Evolutionary conservation across 2,329 filamentous ascomycete genomes (phyloP).

Genomic region (Chaetoscypha palmicola): DNA sequence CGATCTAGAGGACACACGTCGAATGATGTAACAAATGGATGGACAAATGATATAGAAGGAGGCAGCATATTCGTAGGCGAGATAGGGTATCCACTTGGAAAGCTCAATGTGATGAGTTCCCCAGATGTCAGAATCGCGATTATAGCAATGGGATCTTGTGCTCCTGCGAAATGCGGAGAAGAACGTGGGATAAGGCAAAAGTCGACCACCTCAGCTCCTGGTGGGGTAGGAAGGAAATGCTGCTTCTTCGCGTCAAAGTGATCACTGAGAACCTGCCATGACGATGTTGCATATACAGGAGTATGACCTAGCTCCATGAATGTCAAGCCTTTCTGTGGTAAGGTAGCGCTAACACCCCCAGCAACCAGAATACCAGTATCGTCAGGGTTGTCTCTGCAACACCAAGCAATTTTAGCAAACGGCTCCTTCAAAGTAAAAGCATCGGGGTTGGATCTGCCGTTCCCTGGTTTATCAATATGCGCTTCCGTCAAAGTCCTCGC

Average conservation of each 20-base stretch:
- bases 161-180: slow-evolving; percentile 80
- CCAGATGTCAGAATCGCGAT: slow-evolving; percentile 76
- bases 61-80: slow-evolving; percentile 90
- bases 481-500: slow-evolving; percentile 72
- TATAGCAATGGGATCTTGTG: slow-evolving; percentile 84
- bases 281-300: slow-evolving; percentile 83
- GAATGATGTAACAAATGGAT: slow-evolving; percentile 76
- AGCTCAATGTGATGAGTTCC: slow-evolving; percentile 82
- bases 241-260: slow-evolving; percentile 76
- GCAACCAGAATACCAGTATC: slow-evolving; percentile 85
- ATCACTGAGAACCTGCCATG: slow-evolving; percentile 73
- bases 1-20: slow-evolving; percentile 69
- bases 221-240: slow-evolving; percentile 65
- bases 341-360: slow-evolving; percentile 65
- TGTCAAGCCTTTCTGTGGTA: slow-evolving; percentile 68
- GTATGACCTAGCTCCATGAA: slow-evolving; percentile 86
- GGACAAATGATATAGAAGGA: slow-evolving; percentile 77
- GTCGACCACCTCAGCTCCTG: slow-evolving; percentile 68
- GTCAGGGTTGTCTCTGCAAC: slow-evolving; percentile 87
- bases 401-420: slow-evolving; percentile 79
- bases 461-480: slow-evolving; percentile 62
- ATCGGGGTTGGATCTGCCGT: slow-evolving; percentile 34
- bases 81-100: slow-evolving; percentile 86
- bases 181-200: slow-evolving; percentile 76
- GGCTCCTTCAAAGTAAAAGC: slow-evolving; percentile 61